These are phyloP conservation scores for Microthlaspi erraticum DNA, from an alignment of 345 rosid genomes.

Conservation along the genomic window DNA sequence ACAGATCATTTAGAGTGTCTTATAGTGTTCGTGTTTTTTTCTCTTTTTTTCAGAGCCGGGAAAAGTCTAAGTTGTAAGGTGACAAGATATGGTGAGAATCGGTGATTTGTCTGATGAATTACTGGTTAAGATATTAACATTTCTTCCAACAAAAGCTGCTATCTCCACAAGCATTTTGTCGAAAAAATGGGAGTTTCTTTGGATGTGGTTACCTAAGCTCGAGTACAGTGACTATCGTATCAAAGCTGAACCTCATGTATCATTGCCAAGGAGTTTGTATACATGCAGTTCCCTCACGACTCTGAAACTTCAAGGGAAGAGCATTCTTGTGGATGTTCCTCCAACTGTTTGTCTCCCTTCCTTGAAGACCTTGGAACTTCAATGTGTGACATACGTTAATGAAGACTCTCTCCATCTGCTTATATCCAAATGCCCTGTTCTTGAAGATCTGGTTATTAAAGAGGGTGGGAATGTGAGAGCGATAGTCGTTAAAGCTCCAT, in stretches of 20 bases:
- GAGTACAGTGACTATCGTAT: not conserved
- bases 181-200: too few relatives aligned
- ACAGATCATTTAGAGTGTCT: not conserved
- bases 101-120: not conserved
- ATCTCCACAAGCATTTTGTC: too few relatives aligned
- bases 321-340: too few relatives aligned
- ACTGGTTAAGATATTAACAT: not conserved
- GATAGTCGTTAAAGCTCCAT: too few relatives aligned
- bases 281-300: slow-evolving; percentile 11
- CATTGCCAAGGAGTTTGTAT: slow-evolving; percentile 22
- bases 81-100: not conserved
- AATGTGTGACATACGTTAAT: not conserved
- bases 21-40: too few relatives aligned
- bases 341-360: too few relatives aligned
- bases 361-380: slow-evolving; percentile 1
- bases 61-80: not conserved
- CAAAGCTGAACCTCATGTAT: not conserved
- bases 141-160: not conserved
- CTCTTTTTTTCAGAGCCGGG: not conserved
- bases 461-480: too few relatives aligned
- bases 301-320: not conserved
- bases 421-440: slow-evolving; percentile 6
- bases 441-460: too few relatives aligned
- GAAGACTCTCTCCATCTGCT: not conserved
- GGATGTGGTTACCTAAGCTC: not conserved